Conservation (phyloP, 768 basidiomycete genomes). For the Boletus barrowsii region DNA sequence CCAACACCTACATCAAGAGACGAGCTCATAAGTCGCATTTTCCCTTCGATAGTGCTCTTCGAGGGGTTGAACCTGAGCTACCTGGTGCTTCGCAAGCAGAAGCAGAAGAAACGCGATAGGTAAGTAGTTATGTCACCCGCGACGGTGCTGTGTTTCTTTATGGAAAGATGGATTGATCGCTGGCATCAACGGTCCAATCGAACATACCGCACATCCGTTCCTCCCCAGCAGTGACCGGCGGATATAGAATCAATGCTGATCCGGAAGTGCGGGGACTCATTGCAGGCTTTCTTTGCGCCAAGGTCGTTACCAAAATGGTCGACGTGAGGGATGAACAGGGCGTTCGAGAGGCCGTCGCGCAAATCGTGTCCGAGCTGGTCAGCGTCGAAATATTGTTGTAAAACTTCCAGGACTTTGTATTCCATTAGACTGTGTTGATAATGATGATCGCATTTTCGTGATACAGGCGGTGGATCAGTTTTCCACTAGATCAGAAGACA, state of each 20-base stretch:
- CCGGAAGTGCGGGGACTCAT: constrained; percentile 16
- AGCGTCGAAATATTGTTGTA: constrained; percentile 37
- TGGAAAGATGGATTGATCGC: not conserved
- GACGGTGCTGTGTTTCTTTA: not conserved
- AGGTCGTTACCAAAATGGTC: constrained; percentile 32
- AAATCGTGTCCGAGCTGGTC: constrained; percentile 30
- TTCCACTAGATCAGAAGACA: constrained; percentile 3
- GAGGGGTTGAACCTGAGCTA: constrained; percentile 33
- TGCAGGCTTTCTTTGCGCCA: constrained; percentile 28
- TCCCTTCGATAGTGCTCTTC: constrained; percentile 35
- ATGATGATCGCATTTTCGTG: not conserved
- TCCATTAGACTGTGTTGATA: not conserved
- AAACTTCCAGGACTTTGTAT: not conserved
- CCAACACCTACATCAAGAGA: constrained; percentile 13
- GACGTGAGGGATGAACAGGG: constrained; percentile 30
- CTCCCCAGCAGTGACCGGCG: constrained; percentile 38
- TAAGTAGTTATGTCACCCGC: constrained; percentile 13
- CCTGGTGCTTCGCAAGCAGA: constrained; percentile 33
- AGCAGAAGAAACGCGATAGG: constrained; percentile 42
- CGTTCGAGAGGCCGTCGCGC: constrained; percentile 26
- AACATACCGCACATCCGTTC: not conserved
- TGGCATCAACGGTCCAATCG: not conserved
- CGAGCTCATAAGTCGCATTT: constrained; percentile 26
- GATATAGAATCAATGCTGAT: constrained; percentile 30
- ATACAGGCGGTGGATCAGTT: constrained; percentile 20